Evolutionary conservation across 1,139 yeast species (phyloP).

Genomic region (Meyerozyma athensensis): DNA sequence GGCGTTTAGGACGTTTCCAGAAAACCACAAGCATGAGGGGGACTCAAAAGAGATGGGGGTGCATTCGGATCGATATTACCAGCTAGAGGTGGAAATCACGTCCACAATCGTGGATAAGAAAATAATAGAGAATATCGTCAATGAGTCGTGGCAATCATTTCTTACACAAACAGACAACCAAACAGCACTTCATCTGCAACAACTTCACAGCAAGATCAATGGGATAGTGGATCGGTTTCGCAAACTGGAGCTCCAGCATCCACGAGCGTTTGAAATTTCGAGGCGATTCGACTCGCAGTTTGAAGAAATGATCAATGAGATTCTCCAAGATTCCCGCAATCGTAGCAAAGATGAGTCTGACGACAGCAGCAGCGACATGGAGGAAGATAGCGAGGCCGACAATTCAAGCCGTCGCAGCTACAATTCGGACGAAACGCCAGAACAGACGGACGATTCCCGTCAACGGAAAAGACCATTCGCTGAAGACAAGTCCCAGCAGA

Average conservation of each 20-base stretch:
- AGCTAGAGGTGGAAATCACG: slow-evolving; percentile 62
- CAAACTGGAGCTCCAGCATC: slow-evolving; percentile 8
- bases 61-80: slow-evolving; percentile 67
- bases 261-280: slow-evolving; percentile 1
- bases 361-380: slow-evolving; percentile 6
- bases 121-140: slow-evolving; percentile 43
- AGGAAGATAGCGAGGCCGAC: slow-evolving; percentile 1
- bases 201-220: slow-evolving; percentile 9
- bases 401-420: neutral
- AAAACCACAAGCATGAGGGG: slow-evolving; percentile 19
- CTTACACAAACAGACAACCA: slow-evolving; percentile 8
- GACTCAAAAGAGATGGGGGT: slow-evolving; percentile 52
- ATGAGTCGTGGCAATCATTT: slow-evolving; percentile 41
- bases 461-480: neutral
- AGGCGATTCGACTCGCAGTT: slow-evolving; percentile 16
- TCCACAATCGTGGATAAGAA: slow-evolving; percentile 49
- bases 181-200: slow-evolving; percentile 11
- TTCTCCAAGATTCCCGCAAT: slow-evolving; percentile 11
- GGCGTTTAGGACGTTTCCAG: slow-evolving; percentile 80
- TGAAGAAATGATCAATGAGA: slow-evolving; percentile 17
- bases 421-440: neutral
- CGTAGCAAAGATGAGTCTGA: slow-evolving; percentile 3
- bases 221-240: slow-evolving; percentile 11
- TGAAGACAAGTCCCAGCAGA: slow-evolving; percentile 1
- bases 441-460: neutral